Base-by-base conservation (phyloP, 1,139 yeast genomes). In the Geotrichum phurueaensis region DNA sequence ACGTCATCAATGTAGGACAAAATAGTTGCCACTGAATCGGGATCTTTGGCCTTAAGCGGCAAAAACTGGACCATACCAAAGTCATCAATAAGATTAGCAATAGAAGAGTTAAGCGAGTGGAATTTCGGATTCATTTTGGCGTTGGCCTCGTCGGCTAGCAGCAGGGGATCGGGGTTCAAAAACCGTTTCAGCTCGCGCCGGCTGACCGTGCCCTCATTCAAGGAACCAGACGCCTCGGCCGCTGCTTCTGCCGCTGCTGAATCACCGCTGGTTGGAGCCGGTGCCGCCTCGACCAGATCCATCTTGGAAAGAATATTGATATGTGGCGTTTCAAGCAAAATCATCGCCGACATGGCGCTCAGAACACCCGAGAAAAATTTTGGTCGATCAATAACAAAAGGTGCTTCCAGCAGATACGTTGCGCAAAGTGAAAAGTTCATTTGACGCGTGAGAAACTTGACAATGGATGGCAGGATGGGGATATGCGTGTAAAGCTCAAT, bases 321-420 rank as follows among this genome's bases (percentile, higher is more conserved):
- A 73, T 94, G 99, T 15, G 99, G 99, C 53, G 94, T 80, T 72
- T 94, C 99, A 59, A 94, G 79, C 62, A 94, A 78, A 53, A 94
- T 89, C 99, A 95, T 95, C 1, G 99, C 97, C 33, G 96, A 86
- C 99, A 95, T 95, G 47, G 99, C 99, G 71, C 94, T 85, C 65
- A 95, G 78, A 0, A 96, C 96, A 1, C 99, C 99, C 54, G 96
- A 87, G 72, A 94, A 95, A 75, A 91, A 95, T 74, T 95, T 94
- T 25, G 96, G 83, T 56, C 85, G 81, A 72, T 94, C 99, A 63
- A 94, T 80, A 56, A 94, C 88, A 74, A 94, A 95, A 1, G 98
- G 95, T 0, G 98, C 96, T 71, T 95, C 99, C 64, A 95, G 76
- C 56, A 95, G 77, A 74, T 94, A 95, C 0, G 97, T 85, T 13